Evolutionary conservation across 2,329 filamentous ascomycete genomes (phyloP), one percentile per base, ranked within the genome.

Genomic region (Penicillium sp.): DNA sequence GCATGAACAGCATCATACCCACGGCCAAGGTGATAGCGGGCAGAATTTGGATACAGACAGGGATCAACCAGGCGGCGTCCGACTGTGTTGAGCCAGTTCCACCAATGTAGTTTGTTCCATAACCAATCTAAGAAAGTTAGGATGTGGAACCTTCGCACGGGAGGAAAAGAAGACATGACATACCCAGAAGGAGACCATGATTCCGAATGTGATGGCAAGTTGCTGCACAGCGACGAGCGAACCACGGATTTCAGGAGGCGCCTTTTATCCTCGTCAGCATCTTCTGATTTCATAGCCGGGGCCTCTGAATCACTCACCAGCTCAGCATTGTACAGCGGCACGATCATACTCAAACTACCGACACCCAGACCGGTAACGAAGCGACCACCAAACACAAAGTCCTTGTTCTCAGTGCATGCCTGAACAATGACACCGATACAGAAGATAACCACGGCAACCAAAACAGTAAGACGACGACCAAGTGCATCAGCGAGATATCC

Each of bases 1-100:
- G 88, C 86, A 91, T 88, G 71, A 88, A 88, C 3, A 86, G 62
- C 18, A 68, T 52, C 79, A 90, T 90, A 31, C 87, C 87, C 8
- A 77, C 56, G 12, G 84, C 80, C 2, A 92, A 78, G 4, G 88
- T 55, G 0, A 84, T 53, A 0, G 86, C 86, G 0, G 87, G 88
- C 0, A 77, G 73, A 2, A 90, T 73, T 60, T 92, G 88, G 0
- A 91, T 74, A 56, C 80, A 84, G 42, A 89, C 81, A 0, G 88
- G 88, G 0, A 88, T 71, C 0, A 88, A 77, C 88, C 88, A 93
- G 0, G 88, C 83, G 0, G 82, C 81, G 29, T 89, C 78, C 11
- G 75, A 77, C 67, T 91, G 84, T 1, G 60, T 67, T 22, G 55
- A 51, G 65, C 79, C 75, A 4, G 80, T 83, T 4, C 81, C 87